phyloP scores from a whole-genome alignment of 208 protist genomes.

The Crithidia sp. region DNA sequence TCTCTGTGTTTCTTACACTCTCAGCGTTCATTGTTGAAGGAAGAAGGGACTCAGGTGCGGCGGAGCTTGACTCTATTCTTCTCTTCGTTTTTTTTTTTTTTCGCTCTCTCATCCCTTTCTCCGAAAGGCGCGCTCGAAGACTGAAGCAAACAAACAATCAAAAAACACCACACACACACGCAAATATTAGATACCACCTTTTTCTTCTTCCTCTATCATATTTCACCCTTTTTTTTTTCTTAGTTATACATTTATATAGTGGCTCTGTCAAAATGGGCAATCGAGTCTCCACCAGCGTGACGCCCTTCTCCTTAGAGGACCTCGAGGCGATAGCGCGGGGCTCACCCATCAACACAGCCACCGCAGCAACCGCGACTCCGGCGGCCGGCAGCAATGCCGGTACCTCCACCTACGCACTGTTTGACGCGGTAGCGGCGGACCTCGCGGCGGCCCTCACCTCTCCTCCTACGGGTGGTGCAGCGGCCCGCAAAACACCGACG shows the following conservation, averaged over 20 bases:
- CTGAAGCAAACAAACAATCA: too few relatives aligned
- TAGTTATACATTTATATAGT: not conserved
- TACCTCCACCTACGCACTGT: not conserved
- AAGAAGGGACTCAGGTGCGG: too few relatives aligned
- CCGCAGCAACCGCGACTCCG: not conserved
- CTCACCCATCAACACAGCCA: not conserved
- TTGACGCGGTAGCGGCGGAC: conserved; percentile 16
- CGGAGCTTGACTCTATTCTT: not conserved
- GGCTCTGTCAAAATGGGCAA: conserved; percentile 57
- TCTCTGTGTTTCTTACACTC: not conserved
- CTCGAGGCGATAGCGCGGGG: conserved; percentile 28
- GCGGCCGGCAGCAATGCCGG: not conserved
- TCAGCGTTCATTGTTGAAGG: too few relatives aligned
- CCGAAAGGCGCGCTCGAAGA: too few relatives aligned
- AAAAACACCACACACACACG: too few relatives aligned
- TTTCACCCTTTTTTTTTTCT: conserved; percentile 1
- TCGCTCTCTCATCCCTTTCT: not conserved
- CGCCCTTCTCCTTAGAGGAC: conserved; percentile 57
- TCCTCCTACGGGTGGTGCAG: too few relatives aligned
- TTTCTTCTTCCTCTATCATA: not conserved
- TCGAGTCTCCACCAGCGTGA: conserved; percentile 50
- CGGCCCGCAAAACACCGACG: not conserved
- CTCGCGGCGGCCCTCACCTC: conserved; percentile 4
- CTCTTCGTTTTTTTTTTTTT: not conserved
- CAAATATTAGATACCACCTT: not conserved